Percentiles rank a stretch among this genome's conserved stretches.
These are phyloP conservation scores for Wickerhamiella slavikovae DNA, from an alignment of 805 yeast species.

Conservation along the genomic window DNA sequence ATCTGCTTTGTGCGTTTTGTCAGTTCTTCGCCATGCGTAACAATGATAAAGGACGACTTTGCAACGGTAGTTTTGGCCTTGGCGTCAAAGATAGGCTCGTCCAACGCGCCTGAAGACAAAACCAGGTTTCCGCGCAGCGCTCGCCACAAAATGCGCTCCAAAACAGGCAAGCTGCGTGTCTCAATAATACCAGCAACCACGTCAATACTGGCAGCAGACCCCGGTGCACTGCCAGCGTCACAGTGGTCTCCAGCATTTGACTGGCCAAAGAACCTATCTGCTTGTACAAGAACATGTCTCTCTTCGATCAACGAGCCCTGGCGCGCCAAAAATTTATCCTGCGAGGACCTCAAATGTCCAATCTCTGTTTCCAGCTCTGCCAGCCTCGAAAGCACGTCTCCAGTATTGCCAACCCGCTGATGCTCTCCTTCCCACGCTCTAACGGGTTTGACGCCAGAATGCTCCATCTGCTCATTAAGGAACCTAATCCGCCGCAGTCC, in stretches of 20 bases:
- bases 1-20: slow-evolving; percentile 56
- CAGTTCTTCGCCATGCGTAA: slow-evolving; percentile 73
- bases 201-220: slow-evolving; percentile 19
- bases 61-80: slow-evolving; percentile 34
- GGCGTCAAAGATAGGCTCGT: slow-evolving; percentile 44
- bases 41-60: slow-evolving; percentile 70
- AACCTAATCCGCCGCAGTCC: slow-evolving; percentile 63
- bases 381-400: slow-evolving; percentile 44
- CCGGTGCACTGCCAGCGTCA: slow-evolving; percentile 19
- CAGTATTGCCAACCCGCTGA: slow-evolving; percentile 27
- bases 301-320: slow-evolving; percentile 52
- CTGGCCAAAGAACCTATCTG: slow-evolving; percentile 23
- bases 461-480: slow-evolving; percentile 16
- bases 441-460: slow-evolving; percentile 14
- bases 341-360: slow-evolving; percentile 45
- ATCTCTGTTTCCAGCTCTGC: slow-evolving; percentile 55
- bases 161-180: slow-evolving; percentile 42
- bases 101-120: slow-evolving; percentile 52
- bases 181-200: slow-evolving; percentile 65
- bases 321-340: slow-evolving; percentile 38
- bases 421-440: slow-evolving; percentile 23
- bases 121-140: slow-evolving; percentile 80
- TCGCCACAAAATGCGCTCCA: slow-evolving; percentile 81
- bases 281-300: slow-evolving; percentile 36
- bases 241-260: slow-evolving; percentile 3